Evolutionary conservation across 2,329 filamentous ascomycete species (phyloP).

Genomic region (Nothomitra cinnamomea): DNA sequence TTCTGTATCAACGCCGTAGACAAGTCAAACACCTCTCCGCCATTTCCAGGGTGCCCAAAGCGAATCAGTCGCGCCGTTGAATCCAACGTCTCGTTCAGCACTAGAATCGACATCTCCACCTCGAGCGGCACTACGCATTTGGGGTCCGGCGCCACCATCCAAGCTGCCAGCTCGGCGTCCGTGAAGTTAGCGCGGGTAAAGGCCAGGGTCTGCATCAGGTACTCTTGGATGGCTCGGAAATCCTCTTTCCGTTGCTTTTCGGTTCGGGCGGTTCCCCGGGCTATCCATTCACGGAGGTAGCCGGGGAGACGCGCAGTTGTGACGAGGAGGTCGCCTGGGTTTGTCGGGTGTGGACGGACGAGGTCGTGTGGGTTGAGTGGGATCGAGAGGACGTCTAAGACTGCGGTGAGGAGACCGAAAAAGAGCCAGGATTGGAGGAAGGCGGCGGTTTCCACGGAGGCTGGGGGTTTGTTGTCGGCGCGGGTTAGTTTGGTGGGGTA

Average conservation of each 20-base stretch:
- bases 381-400: background rate
- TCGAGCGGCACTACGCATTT: too few relatives aligned
- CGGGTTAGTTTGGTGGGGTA: background rate
- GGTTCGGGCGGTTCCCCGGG: too few relatives aligned
- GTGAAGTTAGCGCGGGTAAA: too few relatives aligned
- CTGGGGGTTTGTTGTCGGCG: background rate
- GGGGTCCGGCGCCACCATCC: too few relatives aligned
- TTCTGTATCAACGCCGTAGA: background rate
- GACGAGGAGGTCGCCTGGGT: background rate
- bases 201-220: too few relatives aligned
- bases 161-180: too few relatives aligned
- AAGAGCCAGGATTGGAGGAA: background rate
- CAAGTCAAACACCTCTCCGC: background rate
- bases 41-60: background rate
- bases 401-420: background rate
- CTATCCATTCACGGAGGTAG: too few relatives aligned
- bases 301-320: background rate
- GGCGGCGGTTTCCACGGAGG: background rate
- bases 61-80: background rate
- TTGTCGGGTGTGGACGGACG: background rate
- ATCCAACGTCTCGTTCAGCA: too few relatives aligned
- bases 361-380: background rate
- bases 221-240: too few relatives aligned
- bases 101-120: too few relatives aligned
- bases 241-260: too few relatives aligned